Base-by-base conservation (phyloP, 2,329 filamentous ascomycete genomes). In the Lecanicillium sp. region DNA sequence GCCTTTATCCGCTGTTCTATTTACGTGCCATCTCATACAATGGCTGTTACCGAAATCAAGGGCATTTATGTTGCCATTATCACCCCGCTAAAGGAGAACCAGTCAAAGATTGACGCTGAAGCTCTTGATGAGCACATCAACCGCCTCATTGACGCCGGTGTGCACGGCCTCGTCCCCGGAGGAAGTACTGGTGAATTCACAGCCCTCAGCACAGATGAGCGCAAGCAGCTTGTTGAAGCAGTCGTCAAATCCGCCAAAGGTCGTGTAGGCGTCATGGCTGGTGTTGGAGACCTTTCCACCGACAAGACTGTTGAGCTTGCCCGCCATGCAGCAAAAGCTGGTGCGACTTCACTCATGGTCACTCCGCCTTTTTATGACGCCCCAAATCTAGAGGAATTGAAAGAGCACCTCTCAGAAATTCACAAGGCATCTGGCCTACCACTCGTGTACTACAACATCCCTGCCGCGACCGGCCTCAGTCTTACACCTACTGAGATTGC, bases 381-480 rank as follows among this genome's bases (percentile, higher is more conserved):
- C 0, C 49, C 61, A 25, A 61, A 53, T 41, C 45, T 63, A 13
- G 47, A 53, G 14, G 30, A 45, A 28, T 45, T 66, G 15, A 51
- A 54, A 14, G 56, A 66, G 32, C 53, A 71, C 22, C 51, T 72
- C 40, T 40, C 40, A 1, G 68, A 68, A 28, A 60, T 72, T 18
- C 56, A 64, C 40, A 47, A 51, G 7, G 61, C 53, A 1, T 62
- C 59, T 3, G 51, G 56, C 1, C 52, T 72, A 11, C 65, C 66
- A 0, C 68, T 72, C 18, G 56, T 71, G 44, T 72, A 65, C 53
- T 72, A 72, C 53, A 69, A 72, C 43, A 72, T 72, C 33, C 69
- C 69, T 3, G 60, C 64, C 1, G 69, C 68, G 0, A 63, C 54
- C 15, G 68, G 69, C 0, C 37, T 70, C 2, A 64, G 47, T 2